Evolutionary conservation across 164 flowering plant genomes (phyloP).

Genomic region (Vitis rotundifolia): DNA sequence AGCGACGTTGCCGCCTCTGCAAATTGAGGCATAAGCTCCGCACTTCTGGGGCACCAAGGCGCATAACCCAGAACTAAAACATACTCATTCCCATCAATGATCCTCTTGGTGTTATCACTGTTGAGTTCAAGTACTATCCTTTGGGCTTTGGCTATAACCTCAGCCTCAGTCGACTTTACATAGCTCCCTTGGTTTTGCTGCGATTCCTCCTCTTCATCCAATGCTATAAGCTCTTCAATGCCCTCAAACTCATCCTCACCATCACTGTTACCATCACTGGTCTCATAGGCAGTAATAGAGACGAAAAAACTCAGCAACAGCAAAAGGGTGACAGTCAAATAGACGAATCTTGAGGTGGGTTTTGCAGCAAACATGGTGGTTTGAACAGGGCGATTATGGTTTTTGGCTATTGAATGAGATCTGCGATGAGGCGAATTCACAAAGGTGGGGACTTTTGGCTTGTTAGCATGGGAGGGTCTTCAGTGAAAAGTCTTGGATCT

Average conservation of each 20-base stretch:
- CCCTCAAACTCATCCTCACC: slow-evolving; percentile 51
- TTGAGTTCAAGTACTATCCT: slow-evolving; percentile 72
- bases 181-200: slow-evolving; percentile 2
- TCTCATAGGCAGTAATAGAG: slow-evolving; percentile 22
- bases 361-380: slow-evolving; percentile 28
- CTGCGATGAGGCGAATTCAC: too few species aligned
- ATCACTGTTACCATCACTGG: slow-evolving; percentile 26
- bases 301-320: slow-evolving; percentile 32
- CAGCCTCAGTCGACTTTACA: slow-evolving; percentile 52
- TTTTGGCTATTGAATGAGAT: not conserved
- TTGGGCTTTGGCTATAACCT: slow-evolving; percentile 67
- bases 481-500: too few species aligned
- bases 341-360: slow-evolving; percentile 45
- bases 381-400: too few species aligned
- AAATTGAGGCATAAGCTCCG: slow-evolving; percentile 89
- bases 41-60: slow-evolving; percentile 90
- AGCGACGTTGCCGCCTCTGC: slow-evolving; percentile 79
- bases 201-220: slow-evolving; percentile 57
- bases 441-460: too few species aligned
- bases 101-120: slow-evolving; percentile 50
- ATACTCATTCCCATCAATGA: slow-evolving; percentile 63
- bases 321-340: slow-evolving; percentile 33
- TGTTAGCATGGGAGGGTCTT: too few species aligned
- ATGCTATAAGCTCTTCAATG: slow-evolving; percentile 63
- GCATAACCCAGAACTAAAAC: slow-evolving; percentile 89